These are phyloP conservation scores for Tricholoma matsutake DNA, from an alignment of 768 basidiomycete species.

Conservation along the genomic window DNA sequence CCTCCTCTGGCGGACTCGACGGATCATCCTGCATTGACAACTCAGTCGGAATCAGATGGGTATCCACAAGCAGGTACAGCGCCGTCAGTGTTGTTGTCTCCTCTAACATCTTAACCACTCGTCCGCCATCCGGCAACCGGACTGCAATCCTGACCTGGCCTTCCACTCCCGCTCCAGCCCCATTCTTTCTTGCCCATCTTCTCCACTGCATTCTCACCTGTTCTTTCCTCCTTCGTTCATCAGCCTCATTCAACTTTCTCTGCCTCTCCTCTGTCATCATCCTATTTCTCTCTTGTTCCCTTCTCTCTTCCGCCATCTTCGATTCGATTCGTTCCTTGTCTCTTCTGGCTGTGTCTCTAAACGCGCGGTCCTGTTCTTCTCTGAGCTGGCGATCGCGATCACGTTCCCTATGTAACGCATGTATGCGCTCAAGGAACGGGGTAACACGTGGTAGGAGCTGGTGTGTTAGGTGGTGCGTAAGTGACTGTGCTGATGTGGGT, in stretches of 20 bases:
- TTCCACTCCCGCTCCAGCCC: conserved; percentile 22
- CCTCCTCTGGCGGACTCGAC: conserved; percentile 34
- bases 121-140: conserved; percentile 53
- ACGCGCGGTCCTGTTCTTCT: conserved; percentile 81
- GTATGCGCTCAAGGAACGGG: conserved; percentile 69
- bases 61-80: conserved; percentile 74
- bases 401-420: conserved; percentile 44
- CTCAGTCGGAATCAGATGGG: conserved; percentile 47
- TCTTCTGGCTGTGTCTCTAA: conserved; percentile 55
- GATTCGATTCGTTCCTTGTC: conserved; percentile 70
- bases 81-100: conserved; percentile 48
- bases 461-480: conserved; percentile 64
- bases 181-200: conserved; percentile 49
- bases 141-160: conserved; percentile 44
- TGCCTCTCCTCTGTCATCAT: conserved; percentile 26
- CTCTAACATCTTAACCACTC: conserved; percentile 58
- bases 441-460: conserved; percentile 78
- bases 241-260: conserved; percentile 32
- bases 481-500: conserved; percentile 59
- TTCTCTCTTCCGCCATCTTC: conserved; percentile 43
- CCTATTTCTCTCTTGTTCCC: conserved; percentile 32
- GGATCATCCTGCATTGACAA: conserved; percentile 40
- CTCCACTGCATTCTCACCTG: conserved; percentile 43
- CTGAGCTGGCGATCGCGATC: conserved; percentile 60
- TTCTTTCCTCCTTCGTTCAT: conserved; percentile 46